phyloP scores from a whole-genome alignment of 2,329 filamentous ascomycete species.

The Microdochium paspali region DNA sequence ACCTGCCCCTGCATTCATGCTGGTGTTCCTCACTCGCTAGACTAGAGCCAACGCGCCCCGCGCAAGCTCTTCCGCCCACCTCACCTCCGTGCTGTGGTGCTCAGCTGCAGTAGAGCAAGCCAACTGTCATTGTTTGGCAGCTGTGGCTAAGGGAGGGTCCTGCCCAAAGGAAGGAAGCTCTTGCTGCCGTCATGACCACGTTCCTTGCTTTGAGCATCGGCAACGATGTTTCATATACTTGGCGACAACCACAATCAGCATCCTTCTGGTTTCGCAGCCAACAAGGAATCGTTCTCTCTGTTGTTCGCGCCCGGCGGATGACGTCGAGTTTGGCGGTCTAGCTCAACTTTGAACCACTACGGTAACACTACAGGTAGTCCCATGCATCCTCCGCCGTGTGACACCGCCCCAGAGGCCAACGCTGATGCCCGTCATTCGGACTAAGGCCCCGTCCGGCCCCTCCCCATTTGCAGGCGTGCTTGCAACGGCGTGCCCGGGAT shows the following conservation, averaged over 20 bases:
- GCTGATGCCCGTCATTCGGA: background rate
- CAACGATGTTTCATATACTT: too few relatives aligned
- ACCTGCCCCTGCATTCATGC: background rate
- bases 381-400: background rate
- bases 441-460: background rate
- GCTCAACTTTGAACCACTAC: background rate
- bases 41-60: background rate
- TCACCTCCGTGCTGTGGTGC: background rate
- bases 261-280: background rate
- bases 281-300: background rate
- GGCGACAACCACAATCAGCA: too few relatives aligned
- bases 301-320: background rate
- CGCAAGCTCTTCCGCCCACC: background rate
- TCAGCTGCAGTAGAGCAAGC: too few relatives aligned
- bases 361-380: background rate
- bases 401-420: background rate
- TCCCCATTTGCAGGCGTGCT: background rate
- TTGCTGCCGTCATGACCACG: too few relatives aligned
- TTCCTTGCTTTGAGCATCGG: too few relatives aligned
- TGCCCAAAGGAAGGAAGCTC: too few relatives aligned
- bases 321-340: background rate
- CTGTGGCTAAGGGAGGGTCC: too few relatives aligned
- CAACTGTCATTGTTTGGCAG: too few relatives aligned
- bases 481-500: slow-evolving; percentile 1
- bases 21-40: background rate